phyloP scores from a whole-genome alignment of 1,284 basidiomycete species.

The Ustilago hordei region DNA sequence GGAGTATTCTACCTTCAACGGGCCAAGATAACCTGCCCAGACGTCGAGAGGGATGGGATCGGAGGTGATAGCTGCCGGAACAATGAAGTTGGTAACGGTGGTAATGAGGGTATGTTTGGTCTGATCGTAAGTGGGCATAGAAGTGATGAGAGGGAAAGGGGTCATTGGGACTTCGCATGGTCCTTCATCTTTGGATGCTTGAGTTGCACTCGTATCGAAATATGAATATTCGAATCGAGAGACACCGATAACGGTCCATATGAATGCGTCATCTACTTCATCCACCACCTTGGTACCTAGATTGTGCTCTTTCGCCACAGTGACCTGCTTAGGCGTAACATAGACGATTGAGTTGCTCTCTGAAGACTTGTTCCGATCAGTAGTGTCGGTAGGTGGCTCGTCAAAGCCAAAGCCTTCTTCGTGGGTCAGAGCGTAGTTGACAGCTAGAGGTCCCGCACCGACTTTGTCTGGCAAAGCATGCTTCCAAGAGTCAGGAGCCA shows the following conservation, averaged over 20 bases:
- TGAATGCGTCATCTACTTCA: conserved; percentile 91
- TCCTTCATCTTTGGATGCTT: conserved; percentile 78
- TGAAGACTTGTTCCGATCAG: conserved; percentile 74
- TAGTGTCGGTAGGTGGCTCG: conserved; percentile 22
- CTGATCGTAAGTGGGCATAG: conserved; percentile 80
- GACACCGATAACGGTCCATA: conserved; percentile 95
- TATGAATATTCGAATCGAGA: conserved; percentile 94
- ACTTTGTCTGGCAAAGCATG: conserved; percentile 17
- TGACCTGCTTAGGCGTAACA: conserved; percentile 78
- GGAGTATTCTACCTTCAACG: conserved; percentile 69
- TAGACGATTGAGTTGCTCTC: conserved; percentile 81
- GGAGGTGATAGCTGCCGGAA: conserved; percentile 71
- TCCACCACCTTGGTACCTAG: conserved; percentile 77
- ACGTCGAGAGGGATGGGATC: conserved; percentile 78
- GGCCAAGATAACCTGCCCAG: conserved; percentile 88
- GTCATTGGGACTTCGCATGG: conserved; percentile 74
- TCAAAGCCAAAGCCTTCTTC: conserved; percentile 83
- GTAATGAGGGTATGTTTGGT: conserved; percentile 81
- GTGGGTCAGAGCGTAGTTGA: conserved; percentile 79
- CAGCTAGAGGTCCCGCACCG: conserved; percentile 29
- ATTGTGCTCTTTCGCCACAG: conserved; percentile 79
- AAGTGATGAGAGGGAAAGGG: conserved; percentile 87
- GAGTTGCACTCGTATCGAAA: conserved; percentile 86
- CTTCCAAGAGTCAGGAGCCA: conserved; percentile 25
- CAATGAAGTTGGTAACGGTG: conserved; percentile 73